Evolutionary conservation across 768 basidiomycete species (phyloP).

Genomic region (Boletus huronensis): DNA sequence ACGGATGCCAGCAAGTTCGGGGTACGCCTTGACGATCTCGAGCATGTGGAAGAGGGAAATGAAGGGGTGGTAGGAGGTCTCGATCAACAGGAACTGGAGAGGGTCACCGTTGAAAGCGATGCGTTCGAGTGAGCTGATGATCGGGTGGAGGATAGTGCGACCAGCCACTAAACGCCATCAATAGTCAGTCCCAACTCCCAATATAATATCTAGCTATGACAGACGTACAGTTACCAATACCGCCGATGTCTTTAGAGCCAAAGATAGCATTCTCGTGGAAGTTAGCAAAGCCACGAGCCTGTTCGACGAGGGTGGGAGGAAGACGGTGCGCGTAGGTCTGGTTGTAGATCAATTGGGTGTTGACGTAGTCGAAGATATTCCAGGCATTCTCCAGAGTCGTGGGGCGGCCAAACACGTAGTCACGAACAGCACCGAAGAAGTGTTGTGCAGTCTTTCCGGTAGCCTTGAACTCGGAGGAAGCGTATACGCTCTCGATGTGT

Average conservation of each 20-base stretch:
- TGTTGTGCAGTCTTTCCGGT: constrained; percentile 51
- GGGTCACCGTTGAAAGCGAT: constrained; percentile 79
- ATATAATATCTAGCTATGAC: background rate
- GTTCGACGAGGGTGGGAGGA: constrained; percentile 73
- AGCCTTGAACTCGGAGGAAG: constrained; percentile 63
- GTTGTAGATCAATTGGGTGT: constrained; percentile 76
- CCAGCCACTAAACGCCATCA: constrained; percentile 60
- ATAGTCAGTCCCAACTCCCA: constrained; percentile 5
- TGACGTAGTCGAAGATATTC: constrained; percentile 79
- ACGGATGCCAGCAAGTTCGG: constrained; percentile 64
- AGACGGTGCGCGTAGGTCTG: constrained; percentile 75
- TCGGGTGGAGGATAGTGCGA: constrained; percentile 69
- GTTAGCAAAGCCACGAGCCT: constrained; percentile 71
- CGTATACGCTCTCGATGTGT: constrained; percentile 58
- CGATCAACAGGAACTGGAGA: constrained; percentile 72
- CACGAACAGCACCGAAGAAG: constrained; percentile 65
- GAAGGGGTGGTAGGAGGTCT: constrained; percentile 88
- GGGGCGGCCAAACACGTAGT: constrained; percentile 69
- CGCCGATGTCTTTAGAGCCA: constrained; percentile 53
- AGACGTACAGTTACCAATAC: constrained; percentile 75
- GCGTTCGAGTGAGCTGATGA: constrained; percentile 68
- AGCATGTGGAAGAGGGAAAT: constrained; percentile 83
- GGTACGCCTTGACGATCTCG: constrained; percentile 53
- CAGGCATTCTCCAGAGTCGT: constrained; percentile 68
- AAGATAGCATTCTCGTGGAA: constrained; percentile 79